Evolutionary conservation across 2,329 filamentous ascomycete species (phyloP).

Genomic region (Neonectria ditissima): DNA sequence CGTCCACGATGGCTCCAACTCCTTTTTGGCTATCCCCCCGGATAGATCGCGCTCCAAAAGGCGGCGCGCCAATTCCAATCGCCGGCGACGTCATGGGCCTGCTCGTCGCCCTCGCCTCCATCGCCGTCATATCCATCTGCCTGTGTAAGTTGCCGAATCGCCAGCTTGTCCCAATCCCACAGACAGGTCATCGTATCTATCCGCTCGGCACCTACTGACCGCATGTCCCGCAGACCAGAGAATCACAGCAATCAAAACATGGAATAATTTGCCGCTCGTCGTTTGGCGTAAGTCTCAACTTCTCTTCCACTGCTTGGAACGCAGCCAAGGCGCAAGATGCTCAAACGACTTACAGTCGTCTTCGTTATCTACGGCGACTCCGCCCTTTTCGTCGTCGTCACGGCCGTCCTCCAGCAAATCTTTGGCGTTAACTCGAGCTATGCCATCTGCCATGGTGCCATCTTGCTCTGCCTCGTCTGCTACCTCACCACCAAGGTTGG

Average conservation of each 20-base stretch:
- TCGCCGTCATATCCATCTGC: slow-evolving; percentile 52
- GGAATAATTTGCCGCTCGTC: slow-evolving; percentile 56
- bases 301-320: background rate
- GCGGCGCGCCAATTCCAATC: slow-evolving; percentile 45
- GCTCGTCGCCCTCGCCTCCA: slow-evolving; percentile 49
- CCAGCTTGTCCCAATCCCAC: background rate
- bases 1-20: slow-evolving; percentile 24
- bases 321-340: background rate
- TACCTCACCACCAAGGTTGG: slow-evolving; percentile 73
- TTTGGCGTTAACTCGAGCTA: slow-evolving; percentile 66
- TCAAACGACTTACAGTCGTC: slow-evolving; percentile 59
- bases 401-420: slow-evolving; percentile 67
- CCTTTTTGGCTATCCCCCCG: slow-evolving; percentile 10
- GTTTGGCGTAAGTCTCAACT: slow-evolving; percentile 55
- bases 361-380: slow-evolving; percentile 71
- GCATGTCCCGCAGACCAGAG: slow-evolving; percentile 50
- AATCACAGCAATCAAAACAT: slow-evolving; percentile 51
- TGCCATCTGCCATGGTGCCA: slow-evolving; percentile 66
- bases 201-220: slow-evolving; percentile 18
- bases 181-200: background rate
- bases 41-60: background rate
- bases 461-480: slow-evolving; percentile 70
- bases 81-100: slow-evolving; percentile 52
- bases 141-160: slow-evolving; percentile 46
- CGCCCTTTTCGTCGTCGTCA: slow-evolving; percentile 68